Conservation (phyloP, 2,329 filamentous ascomycete genomes). For the Cordyceps cateniannulata region DNA sequence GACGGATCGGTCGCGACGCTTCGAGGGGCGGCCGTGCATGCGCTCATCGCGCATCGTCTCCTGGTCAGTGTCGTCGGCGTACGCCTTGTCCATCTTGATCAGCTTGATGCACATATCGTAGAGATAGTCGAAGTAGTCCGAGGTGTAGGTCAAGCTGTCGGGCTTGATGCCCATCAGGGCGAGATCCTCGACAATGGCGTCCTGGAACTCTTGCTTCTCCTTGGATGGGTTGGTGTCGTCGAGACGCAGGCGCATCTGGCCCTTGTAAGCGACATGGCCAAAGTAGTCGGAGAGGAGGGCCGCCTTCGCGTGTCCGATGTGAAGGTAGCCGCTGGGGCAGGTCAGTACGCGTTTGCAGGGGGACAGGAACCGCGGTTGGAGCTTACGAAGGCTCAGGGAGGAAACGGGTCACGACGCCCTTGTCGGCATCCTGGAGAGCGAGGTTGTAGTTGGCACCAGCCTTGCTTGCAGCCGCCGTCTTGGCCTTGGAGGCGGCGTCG, state of each 20-base stretch:
- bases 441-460: constrained; percentile 86
- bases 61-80: constrained; percentile 89
- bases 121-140: constrained; percentile 90
- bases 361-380: not conserved
- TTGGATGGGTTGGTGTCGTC: constrained; percentile 97
- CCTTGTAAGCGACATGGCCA: constrained; percentile 86
- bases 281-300: constrained; percentile 95
- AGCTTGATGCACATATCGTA: constrained; percentile 80
- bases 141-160: constrained; percentile 81
- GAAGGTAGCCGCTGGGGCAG: constrained; percentile 63
- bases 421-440: constrained; percentile 73
- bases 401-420: constrained; percentile 88
- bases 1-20: constrained; percentile 67
- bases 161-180: constrained; percentile 87
- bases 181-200: constrained; percentile 88
- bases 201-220: constrained; percentile 94
- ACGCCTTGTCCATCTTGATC: constrained; percentile 81
- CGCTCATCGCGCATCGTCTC: constrained; percentile 83
- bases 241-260: constrained; percentile 84
- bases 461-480: constrained; percentile 63
- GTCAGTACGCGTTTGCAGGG: constrained; percentile 10
- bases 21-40: constrained; percentile 75
- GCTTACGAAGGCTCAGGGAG: constrained; percentile 84
- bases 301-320: constrained; percentile 94
- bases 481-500: constrained; percentile 62